A percentile compares a stretch with the other conserved stretches of the same genome.
These are phyloP conservation scores for Withania somnifera DNA, from an alignment of 305 asterid genomes.

Conservation along the genomic window DNA sequence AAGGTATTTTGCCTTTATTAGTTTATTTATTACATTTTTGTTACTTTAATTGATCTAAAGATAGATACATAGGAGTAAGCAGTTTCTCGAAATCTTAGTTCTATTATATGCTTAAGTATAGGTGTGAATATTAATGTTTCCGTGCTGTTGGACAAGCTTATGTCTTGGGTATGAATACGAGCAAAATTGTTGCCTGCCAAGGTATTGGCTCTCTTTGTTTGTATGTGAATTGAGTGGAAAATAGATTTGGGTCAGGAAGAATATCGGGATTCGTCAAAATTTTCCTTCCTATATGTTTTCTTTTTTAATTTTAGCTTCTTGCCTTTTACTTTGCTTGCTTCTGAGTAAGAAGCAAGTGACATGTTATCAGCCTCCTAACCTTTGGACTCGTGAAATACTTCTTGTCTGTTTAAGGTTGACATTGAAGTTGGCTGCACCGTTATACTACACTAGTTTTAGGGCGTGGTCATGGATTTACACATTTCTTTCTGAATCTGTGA, in stretches of 20 bases:
- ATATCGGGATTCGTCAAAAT: not conserved
- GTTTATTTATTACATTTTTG: too few species aligned
- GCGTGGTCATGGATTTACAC: not conserved
- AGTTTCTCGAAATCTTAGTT: not conserved
- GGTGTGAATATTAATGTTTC: not conserved
- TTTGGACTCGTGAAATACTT: not conserved
- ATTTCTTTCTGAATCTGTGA: not conserved
- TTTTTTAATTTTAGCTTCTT: not conserved
- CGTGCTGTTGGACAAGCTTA: not conserved
- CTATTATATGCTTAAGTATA: not conserved
- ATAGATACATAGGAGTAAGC: not conserved
- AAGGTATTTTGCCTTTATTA: constrained; percentile 21
- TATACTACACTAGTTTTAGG: not conserved
- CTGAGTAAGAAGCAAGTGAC: not conserved
- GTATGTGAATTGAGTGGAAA: not conserved
- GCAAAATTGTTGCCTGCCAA: too few species aligned
- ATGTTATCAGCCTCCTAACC: not conserved
- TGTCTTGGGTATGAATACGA: too few species aligned
- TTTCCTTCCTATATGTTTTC: too few species aligned
- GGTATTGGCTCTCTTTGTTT: too few species aligned
- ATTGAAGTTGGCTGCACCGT: not conserved
- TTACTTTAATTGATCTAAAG: not conserved
- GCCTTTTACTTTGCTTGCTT: not conserved
- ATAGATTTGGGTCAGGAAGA: not conserved
- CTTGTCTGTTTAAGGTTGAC: not conserved